These are phyloP conservation scores for Karstenula rhodostoma DNA, from an alignment of 2,329 filamentous ascomycete genomes.

Conservation along the genomic window DNA sequence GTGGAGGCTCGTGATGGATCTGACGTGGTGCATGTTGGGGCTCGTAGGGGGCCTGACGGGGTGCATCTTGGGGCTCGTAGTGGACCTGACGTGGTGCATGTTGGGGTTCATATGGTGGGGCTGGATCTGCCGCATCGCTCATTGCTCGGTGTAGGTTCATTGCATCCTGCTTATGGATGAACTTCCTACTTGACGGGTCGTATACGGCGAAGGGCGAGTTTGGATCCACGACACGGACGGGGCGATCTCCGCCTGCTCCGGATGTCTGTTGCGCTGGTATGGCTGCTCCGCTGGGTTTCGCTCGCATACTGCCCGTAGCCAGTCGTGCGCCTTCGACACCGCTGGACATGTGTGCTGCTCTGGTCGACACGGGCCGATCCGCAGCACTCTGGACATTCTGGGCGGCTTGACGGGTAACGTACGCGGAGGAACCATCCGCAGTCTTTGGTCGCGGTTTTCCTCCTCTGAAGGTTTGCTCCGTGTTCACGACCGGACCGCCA, in stretches of 20 bases:
- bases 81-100: slow-evolving; percentile 25
- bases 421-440: slow-evolving; percentile 29
- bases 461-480: slow-evolving; percentile 40
- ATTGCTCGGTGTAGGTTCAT: slow-evolving; percentile 44
- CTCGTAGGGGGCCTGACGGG: too few species aligned
- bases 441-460: slow-evolving; percentile 39
- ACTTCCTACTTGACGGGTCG: slow-evolving; percentile 47
- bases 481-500: slow-evolving; percentile 45
- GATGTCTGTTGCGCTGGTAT: slow-evolving; percentile 39
- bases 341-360: slow-evolving; percentile 48
- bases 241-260: slow-evolving; percentile 17
- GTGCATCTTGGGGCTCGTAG: too few species aligned
- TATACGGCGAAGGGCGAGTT: slow-evolving; percentile 49
- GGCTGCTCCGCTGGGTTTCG: slow-evolving; percentile 58
- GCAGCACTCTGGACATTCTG: slow-evolving; percentile 50
- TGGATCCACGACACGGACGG: slow-evolving; percentile 40
- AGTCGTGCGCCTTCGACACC: slow-evolving; percentile 52
- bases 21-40: slow-evolving; percentile 29
- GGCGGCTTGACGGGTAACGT: slow-evolving; percentile 41
- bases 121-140: slow-evolving; percentile 35
- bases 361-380: slow-evolving; percentile 52
- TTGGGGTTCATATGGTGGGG: slow-evolving; percentile 32
- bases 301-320: slow-evolving; percentile 61
- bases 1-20: slow-evolving; percentile 10
- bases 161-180: slow-evolving; percentile 48